Evolutionary conservation across 192 early-diverging fungal genomes (phyloP), one percentile per base, ranked within the genome.

Genomic region (Phlyctochytrium bullatum): DNA sequence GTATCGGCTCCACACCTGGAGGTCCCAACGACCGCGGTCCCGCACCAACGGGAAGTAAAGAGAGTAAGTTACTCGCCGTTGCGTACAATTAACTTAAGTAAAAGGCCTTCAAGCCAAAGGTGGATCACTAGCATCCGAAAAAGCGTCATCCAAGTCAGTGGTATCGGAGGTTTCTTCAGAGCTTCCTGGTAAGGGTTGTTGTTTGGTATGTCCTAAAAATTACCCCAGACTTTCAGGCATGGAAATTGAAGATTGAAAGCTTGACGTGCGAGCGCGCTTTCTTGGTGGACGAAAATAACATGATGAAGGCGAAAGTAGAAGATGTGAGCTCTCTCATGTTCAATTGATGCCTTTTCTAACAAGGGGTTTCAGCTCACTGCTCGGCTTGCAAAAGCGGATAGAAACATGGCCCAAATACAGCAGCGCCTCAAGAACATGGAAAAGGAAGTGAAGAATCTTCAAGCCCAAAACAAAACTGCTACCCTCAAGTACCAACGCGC

Each of bases 211-310:
- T 25, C 24, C 4, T 27, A 36, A 27, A 27, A 4, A 23, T 36
- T 14, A 23, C 23, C 25, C 14, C 50, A 64, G 78, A 83, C 57
- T 71, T 80, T 59, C 67, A 74, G 58, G 63, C 78, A 2, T 76
- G 73, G 78, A 74, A 77, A 10, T 71, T 83, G 51, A 80, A 80
- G 69, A 74, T 83, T 61, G 78, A 83, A n/a, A 72, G 64, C 34
- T 72, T 83, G 3, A 72, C 74, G 0, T 68, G 34, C n/a, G 81
- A 83, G 61, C 66, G 73, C 35, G 51, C 59, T 2, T 83, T 71
- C 63, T 57, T 83, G 33, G n/a, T 61, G 23, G 71, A 78, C 52
- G 81, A 83, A 53, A 78, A 76, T 47, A 47, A 40, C 16, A 56
- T 75, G 53, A 62, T 81, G 0, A 68, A 73, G 27, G 25, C 47